phyloP scores from a whole-genome alignment of 345 rosid genomes.

The Eucalyptus microcorys region DNA sequence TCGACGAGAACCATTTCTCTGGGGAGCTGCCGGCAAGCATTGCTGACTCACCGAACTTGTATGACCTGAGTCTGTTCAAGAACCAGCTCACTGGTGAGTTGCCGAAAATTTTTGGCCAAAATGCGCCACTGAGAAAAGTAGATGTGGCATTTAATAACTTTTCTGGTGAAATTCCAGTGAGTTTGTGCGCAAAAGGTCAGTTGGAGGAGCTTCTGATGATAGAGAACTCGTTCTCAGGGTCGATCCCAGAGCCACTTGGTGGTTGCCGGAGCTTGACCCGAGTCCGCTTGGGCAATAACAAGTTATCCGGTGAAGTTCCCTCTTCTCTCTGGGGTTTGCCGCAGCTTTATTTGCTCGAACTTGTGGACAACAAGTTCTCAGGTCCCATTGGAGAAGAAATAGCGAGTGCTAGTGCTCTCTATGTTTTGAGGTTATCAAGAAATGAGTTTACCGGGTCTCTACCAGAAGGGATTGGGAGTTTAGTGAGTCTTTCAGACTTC shows the following conservation, averaged over 20 bases:
- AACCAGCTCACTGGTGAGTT: conserved; percentile 58
- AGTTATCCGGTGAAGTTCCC: conserved; percentile 66
- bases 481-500: conserved; percentile 37
- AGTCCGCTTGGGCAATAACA: conserved; percentile 56
- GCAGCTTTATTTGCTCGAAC: conserved; percentile 61
- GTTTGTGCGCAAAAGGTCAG: conserved; percentile 51
- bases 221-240: conserved; percentile 58
- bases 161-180: conserved; percentile 55
- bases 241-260: conserved; percentile 45
- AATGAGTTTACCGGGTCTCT: conserved; percentile 59
- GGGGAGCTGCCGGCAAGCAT: conserved; percentile 57
- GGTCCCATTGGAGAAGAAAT: conserved; percentile 54
- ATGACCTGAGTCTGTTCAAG: conserved; percentile 69
- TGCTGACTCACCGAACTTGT: conserved; percentile 41
- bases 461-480: conserved; percentile 68
- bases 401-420: conserved; percentile 55
- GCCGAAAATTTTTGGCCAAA: conserved; percentile 61
- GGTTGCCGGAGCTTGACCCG: conserved; percentile 59
- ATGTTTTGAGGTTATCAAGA: conserved; percentile 40
- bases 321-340: conserved; percentile 84
- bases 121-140: conserved; percentile 65
- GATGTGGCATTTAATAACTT: conserved; percentile 68
- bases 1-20: conserved; percentile 62
- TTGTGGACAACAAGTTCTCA: conserved; percentile 42
- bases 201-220: conserved; percentile 66